Base-by-base conservation (phyloP, 2,329 filamentous ascomycete species). In the Cadophora sp. region DNA sequence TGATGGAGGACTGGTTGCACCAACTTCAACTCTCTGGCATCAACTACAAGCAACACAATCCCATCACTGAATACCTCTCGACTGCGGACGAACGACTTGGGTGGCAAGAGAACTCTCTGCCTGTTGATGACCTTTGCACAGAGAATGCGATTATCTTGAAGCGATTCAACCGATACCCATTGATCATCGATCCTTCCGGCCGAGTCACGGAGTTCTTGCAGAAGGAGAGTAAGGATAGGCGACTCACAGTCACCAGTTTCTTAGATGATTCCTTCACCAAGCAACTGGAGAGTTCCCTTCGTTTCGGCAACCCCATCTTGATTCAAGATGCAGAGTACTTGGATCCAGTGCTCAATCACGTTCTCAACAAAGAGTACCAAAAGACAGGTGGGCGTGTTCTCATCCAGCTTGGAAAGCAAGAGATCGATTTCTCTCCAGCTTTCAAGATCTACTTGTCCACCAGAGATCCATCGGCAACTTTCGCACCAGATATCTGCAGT, bases 331-430 rank as follows among this genome's bases (percentile, higher is more conserved):
- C 96, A 0, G 96, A 99, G 80, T 92, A 99, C 78, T 83, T 99
- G 66, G 96, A 99, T 76, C 96, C 96, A 0, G 94, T 99, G 67
- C 89, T 99, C 74, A 99, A 98, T 77, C 96, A 99, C 75, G 95
- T 99, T 65, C 88, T 99, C 80, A 99, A 99, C 83, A 99, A 99
- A 80, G 96, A 99, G 78, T 99, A 99, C 80, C 96, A 99, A 80
- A 96, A 94, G 83, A 99, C 96, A 33, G 96, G 96, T 73, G 96
- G 96, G 24, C 95, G 96, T 86, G 95, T 98, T 55, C 89, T 99
- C 62, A 99, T 99, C 71, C 96, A 99, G 80, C 91, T 99, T 48
- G 96, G 96, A 76, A 97, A 96, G 80, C 96, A 99, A 80, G 94
- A 99, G 81, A 99, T 99, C 72, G 96, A 99, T 80, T 99, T 99